phyloP scores from a whole-genome alignment of 495 filamentous ascomycete species.

The Elasticomyces elasticus region DNA sequence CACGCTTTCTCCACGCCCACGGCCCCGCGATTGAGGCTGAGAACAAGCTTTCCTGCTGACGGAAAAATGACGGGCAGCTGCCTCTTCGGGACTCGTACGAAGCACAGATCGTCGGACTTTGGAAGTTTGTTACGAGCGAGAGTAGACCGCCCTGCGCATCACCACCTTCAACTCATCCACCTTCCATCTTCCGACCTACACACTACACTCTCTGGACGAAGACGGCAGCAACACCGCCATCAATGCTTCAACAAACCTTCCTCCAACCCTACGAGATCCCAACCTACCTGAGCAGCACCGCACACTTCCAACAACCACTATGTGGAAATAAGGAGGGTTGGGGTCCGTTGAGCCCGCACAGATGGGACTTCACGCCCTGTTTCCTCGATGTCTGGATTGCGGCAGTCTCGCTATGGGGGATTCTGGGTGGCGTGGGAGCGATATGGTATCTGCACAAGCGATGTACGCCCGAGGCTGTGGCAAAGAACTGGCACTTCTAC shows the following conservation, averaged over 20 bases:
- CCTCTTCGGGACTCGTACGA: too few species aligned
- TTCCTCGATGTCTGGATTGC: slow-evolving; percentile 83
- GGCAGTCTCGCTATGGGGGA: slow-evolving; percentile 62
- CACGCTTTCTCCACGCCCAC: too few species aligned
- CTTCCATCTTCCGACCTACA: not conserved
- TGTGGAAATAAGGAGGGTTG: slow-evolving; percentile 87
- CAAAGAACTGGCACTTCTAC: slow-evolving; percentile 94
- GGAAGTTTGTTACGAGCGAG: too few species aligned
- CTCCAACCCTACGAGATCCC: slow-evolving; percentile 3
- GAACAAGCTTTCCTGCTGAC: too few species aligned
- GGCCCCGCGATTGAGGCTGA: too few species aligned
- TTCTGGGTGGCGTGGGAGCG: slow-evolving; percentile 65
- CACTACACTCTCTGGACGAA: not conserved
- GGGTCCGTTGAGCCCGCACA: slow-evolving; percentile 74
- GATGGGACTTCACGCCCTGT: slow-evolving; percentile 93
- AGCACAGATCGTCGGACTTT: too few species aligned
- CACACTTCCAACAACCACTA: slow-evolving; percentile 47
- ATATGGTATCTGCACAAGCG: slow-evolving; percentile 66
- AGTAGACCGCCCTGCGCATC: too few species aligned
- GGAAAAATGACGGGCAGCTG: too few species aligned
- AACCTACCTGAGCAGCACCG: slow-evolving; percentile 28
- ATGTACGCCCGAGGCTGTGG: slow-evolving; percentile 48
- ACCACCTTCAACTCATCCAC: too few species aligned
- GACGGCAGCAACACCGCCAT: not conserved
- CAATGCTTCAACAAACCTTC: slow-evolving; percentile 19